Evolutionary conservation across 129 eudicot genomes (phyloP), one percentile per base, ranked within the genome.

Genomic region (Lactuca sativa): DNA sequence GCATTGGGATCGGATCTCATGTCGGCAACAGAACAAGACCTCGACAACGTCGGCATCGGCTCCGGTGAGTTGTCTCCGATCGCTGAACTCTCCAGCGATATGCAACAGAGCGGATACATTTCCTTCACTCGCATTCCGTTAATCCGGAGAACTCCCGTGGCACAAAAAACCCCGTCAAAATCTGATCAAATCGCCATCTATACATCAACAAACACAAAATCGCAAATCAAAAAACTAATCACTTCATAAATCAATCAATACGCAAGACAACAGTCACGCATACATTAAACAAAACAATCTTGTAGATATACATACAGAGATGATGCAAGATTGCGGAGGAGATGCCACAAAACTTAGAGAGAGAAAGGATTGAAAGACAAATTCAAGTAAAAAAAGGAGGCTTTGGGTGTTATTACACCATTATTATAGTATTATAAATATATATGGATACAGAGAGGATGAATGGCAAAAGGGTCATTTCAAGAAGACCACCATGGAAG

Each of bases 1-100:
- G 82, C 93, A 82, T 73, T 82, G 84, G 18, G 52, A 32, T 88
- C 90, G 81, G 95, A 91, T 91, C 97, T 89, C 56, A 73, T 72
- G 6, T 64, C 73, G 21, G 76, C 82, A 4, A 68, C 69, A 2
- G 83, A 81, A 3, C 82, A 85, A 6, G 87, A 80, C 62, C 96
- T 76, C 71, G 84, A 69, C 32, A 88, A 81, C 13, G 83, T 53
- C 78, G 82, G 76, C 16, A 72, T 54, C 71, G 81, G 86, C 77
- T 91, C 96, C 81, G 96, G 88, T 49, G 93, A 83, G 59, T 82
- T 72, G 59, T 82, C 86, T 4, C 95, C 97, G 85, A 82, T 82
- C 62, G 83, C 69, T 5, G 83, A 78, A 47, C 81, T 71, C 61
- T 91, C 96, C 6, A 88, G 69, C 41, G 97, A 74, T 44, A 91